Conservation (phyloP, 148 eudicot species). For the Persicaria tinctoria region DNA sequence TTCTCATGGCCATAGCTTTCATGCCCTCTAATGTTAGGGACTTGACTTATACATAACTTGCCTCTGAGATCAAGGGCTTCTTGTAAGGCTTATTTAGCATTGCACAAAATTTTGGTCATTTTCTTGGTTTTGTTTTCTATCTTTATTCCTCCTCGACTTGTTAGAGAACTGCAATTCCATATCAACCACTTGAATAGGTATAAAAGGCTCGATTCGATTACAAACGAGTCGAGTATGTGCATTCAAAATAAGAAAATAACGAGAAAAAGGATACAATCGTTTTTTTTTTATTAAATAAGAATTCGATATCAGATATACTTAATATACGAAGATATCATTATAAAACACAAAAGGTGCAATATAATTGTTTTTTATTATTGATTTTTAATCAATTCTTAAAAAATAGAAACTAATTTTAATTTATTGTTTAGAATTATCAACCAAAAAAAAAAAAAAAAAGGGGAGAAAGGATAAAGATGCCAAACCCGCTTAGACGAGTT, state of each 20-base stretch:
- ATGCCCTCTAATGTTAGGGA: conserved; percentile 56
- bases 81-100: neutral
- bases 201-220: neutral
- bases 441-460: neutral
- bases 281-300: no score
- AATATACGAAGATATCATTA: no score
- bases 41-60: conserved; percentile 29
- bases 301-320: no score
- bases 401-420: no score
- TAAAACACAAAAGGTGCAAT: no score
- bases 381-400: no score
- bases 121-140: neutral
- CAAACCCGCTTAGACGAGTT: neutral
- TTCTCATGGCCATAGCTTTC: conserved; percentile 70
- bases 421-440: neutral
- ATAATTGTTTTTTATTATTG: no score
- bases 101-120: conserved; percentile 8
- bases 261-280: no score
- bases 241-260: no score
- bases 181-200: neutral
- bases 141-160: neutral
- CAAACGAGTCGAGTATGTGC: no score
- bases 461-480: neutral
- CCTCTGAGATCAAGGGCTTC: neutral
- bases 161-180: neutral